Conservation (phyloP, 352 stramenopile genomes). For the Phytophthora melonis region DNA sequence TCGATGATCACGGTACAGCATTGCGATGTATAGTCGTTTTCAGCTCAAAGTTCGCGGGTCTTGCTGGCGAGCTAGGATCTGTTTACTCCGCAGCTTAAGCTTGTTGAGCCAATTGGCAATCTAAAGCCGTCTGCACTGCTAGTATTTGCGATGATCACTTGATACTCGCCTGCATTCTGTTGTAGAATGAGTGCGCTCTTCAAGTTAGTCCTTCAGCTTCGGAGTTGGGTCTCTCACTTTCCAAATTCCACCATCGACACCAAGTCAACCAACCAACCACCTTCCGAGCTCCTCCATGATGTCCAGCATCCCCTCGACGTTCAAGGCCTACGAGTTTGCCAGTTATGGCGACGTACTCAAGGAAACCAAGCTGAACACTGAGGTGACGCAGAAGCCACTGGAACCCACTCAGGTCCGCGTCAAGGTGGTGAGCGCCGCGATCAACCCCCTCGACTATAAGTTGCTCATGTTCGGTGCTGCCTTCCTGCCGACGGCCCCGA, state of each 20-base stretch:
- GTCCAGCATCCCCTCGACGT: constrained; percentile 25
- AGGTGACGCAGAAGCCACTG: constrained; percentile 14
- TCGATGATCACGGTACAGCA: constrained; percentile 1
- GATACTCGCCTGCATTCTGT: constrained; percentile 16
- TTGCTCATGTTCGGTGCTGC: constrained; percentile 17
- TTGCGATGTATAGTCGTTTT: not conserved
- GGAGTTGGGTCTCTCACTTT: constrained; percentile 14
- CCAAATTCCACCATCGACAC: constrained; percentile 14
- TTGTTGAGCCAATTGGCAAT: not conserved
- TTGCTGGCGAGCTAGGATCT: not conserved
- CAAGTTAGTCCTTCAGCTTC: not conserved
- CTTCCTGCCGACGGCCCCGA: constrained; percentile 20
- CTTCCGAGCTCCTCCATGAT: constrained; percentile 4
- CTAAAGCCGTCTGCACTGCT: not conserved
- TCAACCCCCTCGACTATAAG: constrained; percentile 45
- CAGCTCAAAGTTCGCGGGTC: not conserved
- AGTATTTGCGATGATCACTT: constrained; percentile 11
- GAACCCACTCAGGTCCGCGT: constrained; percentile 30
- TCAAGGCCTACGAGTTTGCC: constrained; percentile 37
- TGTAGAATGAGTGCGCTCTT: not conserved
- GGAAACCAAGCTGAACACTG: constrained; percentile 27
- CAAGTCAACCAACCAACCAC: constrained; percentile 1
- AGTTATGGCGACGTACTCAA: constrained; percentile 23
- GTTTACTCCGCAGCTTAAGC: not conserved
- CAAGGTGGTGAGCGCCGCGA: constrained; percentile 31